These are phyloP conservation scores for Fusarium sp. DNA, from an alignment of 2,329 filamentous ascomycete genomes.

Conservation along the genomic window DNA sequence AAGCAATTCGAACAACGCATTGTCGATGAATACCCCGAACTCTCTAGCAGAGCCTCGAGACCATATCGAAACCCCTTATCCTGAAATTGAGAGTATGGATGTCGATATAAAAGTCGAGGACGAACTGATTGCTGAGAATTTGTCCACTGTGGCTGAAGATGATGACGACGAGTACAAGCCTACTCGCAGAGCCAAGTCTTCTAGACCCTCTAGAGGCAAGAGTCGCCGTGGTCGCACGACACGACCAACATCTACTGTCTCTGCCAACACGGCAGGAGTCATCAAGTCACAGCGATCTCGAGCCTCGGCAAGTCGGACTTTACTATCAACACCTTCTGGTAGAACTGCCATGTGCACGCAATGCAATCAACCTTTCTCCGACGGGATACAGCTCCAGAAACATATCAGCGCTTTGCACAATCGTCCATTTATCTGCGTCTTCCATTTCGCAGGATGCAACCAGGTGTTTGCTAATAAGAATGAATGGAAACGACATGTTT, in stretches of 20 bases:
- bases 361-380: conserved; percentile 54
- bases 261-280: conserved; percentile 11
- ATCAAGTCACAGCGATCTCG: conserved; percentile 7
- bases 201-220: conserved; percentile 6
- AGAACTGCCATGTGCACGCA: conserved; percentile 27
- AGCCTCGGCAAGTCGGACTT: conserved; percentile 1
- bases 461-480: conserved; percentile 84
- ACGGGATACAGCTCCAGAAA: conserved; percentile 57
- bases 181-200: not conserved
- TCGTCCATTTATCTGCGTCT: conserved; percentile 79
- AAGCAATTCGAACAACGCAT: not conserved
- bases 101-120: conserved; percentile 6
- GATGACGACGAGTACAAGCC: conserved; percentile 19
- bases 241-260: conserved; percentile 3
- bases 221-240: conserved; percentile 27
- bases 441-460: conserved; percentile 79
- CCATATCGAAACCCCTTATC: conserved; percentile 7
- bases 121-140: not conserved
- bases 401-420: conserved; percentile 66
- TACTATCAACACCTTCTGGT: conserved; percentile 9
- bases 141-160: not conserved
- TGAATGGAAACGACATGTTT: conserved; percentile 93
- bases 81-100: conserved; percentile 21
- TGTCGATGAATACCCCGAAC: not conserved
- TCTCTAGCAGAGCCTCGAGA: conserved; percentile 2